A percentile compares a stretch with the other conserved stretches of the same genome.
These are phyloP conservation scores for Talaromyces amestolkiae DNA, from an alignment of 2,329 filamentous ascomycete genomes.

Conservation along the genomic window DNA sequence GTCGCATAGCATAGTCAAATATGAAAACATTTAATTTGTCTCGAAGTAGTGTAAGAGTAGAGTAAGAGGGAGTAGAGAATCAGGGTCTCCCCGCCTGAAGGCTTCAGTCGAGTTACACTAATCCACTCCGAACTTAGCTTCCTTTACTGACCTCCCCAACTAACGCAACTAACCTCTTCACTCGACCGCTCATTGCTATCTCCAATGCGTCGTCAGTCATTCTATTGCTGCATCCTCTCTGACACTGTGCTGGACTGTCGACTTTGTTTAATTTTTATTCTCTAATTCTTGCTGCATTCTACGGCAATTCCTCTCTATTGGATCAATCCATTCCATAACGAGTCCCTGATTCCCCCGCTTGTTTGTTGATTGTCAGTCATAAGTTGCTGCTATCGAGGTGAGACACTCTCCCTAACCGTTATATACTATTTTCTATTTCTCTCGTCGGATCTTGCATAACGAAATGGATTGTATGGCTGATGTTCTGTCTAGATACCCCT, in stretches of 20 bases:
- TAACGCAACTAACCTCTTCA: neutral
- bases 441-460: too few relatives aligned
- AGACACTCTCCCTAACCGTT: neutral
- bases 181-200: constrained; percentile 6
- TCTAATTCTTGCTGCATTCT: neutral
- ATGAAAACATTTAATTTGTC: too few relatives aligned
- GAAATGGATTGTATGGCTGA: neutral
- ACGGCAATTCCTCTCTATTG: neutral
- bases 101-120: neutral
- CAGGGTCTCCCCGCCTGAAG: neutral
- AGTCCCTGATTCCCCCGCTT: neutral
- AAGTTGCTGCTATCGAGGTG: constrained; percentile 3
- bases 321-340: neutral
- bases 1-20: neutral
- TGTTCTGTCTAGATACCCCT: neutral
- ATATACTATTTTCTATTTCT: neutral
- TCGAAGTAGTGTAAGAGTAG: too few relatives aligned
- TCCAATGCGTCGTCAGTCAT: neutral
- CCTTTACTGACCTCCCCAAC: neutral
- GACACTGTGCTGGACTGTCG: neutral
- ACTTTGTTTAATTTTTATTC: neutral
- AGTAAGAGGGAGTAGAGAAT: neutral
- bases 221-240: neutral
- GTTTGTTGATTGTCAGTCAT: constrained; percentile 2
- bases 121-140: constrained; percentile 10